These are phyloP conservation scores for Xylaria castorea DNA, from an alignment of 495 filamentous ascomycete species.

Conservation along the genomic window DNA sequence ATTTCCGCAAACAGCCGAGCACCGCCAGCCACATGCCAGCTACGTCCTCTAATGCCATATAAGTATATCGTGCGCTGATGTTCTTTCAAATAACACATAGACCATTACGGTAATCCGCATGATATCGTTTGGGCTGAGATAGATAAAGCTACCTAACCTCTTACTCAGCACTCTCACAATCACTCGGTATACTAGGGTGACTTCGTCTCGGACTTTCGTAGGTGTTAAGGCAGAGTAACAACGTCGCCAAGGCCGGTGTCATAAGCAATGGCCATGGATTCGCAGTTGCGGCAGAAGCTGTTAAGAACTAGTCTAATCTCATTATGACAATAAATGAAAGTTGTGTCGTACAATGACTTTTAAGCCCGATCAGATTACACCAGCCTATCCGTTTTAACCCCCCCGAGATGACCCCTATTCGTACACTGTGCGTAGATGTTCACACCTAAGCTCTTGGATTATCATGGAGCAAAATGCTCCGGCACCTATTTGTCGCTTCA, in stretches of 20 bases:
- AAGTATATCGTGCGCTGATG: background rate
- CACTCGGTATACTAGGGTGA: background rate
- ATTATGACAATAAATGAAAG: slow-evolving; percentile 2
- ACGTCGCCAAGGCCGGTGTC: background rate
- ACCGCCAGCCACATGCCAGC: slow-evolving; percentile 18
- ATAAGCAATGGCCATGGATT: background rate
- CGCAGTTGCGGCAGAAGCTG: background rate
- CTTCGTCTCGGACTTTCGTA: background rate
- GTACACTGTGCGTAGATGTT: slow-evolving; percentile 16
- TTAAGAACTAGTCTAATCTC: slow-evolving; percentile 12
- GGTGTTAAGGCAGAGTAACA: background rate
- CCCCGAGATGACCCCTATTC: slow-evolving; percentile 12
- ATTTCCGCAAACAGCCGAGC: slow-evolving; percentile 16
- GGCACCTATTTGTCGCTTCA: slow-evolving; percentile 47
- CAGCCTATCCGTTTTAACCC: slow-evolving; percentile 11
- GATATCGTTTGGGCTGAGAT: background rate
- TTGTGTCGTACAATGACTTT: slow-evolving; percentile 16
- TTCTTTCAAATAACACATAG: background rate
- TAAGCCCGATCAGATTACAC: slow-evolving; percentile 1
- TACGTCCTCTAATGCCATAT: slow-evolving; percentile 3
- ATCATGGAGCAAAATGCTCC: background rate
- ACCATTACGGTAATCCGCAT: background rate
- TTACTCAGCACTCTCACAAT: background rate
- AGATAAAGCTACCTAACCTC: background rate
- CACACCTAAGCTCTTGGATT: slow-evolving; percentile 5